These are phyloP conservation scores for Trametes villosa DNA, from an alignment of 768 basidiomycete species.

Conservation along the genomic window DNA sequence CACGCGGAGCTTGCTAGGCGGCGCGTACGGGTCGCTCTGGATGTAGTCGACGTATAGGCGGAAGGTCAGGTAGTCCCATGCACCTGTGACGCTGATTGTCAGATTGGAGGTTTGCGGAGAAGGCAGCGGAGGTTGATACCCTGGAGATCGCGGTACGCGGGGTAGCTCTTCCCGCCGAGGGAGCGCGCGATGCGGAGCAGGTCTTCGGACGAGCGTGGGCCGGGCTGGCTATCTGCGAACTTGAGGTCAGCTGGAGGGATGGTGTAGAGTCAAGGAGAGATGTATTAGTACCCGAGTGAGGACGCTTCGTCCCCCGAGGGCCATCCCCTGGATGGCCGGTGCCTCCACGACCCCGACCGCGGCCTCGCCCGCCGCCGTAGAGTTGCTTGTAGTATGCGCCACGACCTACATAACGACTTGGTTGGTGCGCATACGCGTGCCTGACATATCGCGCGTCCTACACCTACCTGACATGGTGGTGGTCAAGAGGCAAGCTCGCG, in stretches of 20 bases:
- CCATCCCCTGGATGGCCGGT: neutral
- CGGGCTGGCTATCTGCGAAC: neutral
- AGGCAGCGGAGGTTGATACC: neutral
- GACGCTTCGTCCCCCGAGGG: neutral
- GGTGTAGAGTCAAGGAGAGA: neutral
- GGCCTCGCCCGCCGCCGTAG: conserved; percentile 19
- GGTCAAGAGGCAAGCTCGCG: no score
- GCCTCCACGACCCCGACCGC: conserved; percentile 9
- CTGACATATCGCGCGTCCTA: no score
- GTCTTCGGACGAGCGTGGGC: neutral
- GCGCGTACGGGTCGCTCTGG: conserved; percentile 25
- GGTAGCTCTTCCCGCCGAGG: conserved; percentile 20
- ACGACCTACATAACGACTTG: conserved; percentile 15
- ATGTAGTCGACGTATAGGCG: conserved; percentile 17
- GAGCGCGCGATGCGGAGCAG: neutral
- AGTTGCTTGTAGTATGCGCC: conserved; percentile 26
- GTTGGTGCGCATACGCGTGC: no score
- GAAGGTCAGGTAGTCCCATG: conserved; percentile 14
- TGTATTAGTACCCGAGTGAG: neutral
- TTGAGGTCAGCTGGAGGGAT: neutral
- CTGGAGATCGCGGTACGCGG: conserved; percentile 21
- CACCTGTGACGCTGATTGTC: no score
- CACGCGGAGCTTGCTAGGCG: conserved; percentile 21
- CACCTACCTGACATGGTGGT: no score
- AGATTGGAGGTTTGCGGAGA: no score